A percentile compares a stretch with the other conserved stretches of the same genome.
Evolutionary conservation across 768 basidiomycete species (phyloP).

Genomic region (Sarcomyxa edulis): DNA sequence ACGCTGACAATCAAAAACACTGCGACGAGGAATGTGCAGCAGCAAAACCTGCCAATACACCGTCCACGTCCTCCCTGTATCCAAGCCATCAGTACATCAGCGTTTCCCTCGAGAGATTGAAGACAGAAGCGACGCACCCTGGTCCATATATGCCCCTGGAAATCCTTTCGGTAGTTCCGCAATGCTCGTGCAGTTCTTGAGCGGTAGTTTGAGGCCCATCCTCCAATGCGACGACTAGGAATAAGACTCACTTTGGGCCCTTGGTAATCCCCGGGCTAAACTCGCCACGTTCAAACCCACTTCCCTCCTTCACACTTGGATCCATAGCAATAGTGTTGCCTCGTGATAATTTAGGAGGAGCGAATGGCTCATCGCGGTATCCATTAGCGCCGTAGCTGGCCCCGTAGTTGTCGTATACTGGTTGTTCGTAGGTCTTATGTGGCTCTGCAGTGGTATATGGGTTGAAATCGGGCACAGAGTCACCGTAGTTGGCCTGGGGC

Average conservation of each 20-base stretch:
- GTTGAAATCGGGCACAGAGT: conserved; percentile 31
- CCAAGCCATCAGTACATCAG: neutral
- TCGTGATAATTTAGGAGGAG: conserved; percentile 2
- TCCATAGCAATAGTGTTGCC: conserved; percentile 10
- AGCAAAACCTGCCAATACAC: conserved; percentile 67
- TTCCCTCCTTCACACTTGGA: conserved; percentile 21
- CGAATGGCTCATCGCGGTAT: conserved; percentile 33
- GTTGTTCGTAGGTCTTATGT: conserved; percentile 41
- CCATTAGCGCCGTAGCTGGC: conserved; percentile 10
- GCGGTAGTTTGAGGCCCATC: neutral
- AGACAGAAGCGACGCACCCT: conserved; percentile 35
- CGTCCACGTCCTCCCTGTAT: conserved; percentile 53
- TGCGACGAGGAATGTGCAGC: conserved; percentile 64
- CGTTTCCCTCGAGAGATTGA: conserved; percentile 1
- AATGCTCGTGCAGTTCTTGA: conserved; percentile 35
- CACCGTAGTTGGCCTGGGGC: conserved; percentile 19
- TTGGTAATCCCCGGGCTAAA: conserved; percentile 28
- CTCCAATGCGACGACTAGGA: conserved; percentile 3
- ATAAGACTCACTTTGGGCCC: conserved; percentile 19
- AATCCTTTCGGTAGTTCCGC: conserved; percentile 48
- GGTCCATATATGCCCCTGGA: conserved; percentile 65
- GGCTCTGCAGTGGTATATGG: conserved; percentile 41
- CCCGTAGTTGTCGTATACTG: conserved; percentile 29
- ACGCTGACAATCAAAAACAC: conserved; percentile 65
- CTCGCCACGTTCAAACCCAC: conserved; percentile 36